Percentiles rank a stretch among this genome's conserved stretches.
These are phyloP conservation scores for Lathyrus aphaca DNA, from an alignment of 306 rosid species.

Conservation along the genomic window DNA sequence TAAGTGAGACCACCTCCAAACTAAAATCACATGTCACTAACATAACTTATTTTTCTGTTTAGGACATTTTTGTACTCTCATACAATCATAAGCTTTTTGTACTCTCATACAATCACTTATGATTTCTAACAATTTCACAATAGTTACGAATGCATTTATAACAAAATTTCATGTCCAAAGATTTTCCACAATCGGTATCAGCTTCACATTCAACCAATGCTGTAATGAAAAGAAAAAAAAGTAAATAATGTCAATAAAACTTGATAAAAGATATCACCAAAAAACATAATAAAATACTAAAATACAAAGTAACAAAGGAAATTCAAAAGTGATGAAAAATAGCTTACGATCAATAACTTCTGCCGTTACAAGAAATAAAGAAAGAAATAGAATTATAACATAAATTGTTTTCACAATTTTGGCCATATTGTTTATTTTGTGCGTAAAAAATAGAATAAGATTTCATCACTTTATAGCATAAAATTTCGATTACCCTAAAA, in stretches of 20 bases:
- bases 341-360: neutral
- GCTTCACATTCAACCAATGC: neutral
- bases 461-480: neutral
- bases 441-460: neutral
- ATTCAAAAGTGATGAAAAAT: neutral
- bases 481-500: neutral
- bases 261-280: neutral
- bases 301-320: neutral
- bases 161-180: neutral
- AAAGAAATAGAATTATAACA: neutral
- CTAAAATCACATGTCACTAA: no score
- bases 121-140: neutral
- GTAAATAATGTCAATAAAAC: neutral
- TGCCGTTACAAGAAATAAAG: neutral
- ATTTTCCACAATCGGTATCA: neutral
- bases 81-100: no score
- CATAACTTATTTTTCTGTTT: no score
- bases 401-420: neutral
- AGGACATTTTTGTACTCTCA: no score
- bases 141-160: neutral
- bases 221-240: neutral
- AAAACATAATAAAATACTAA: no score
- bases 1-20: no score
- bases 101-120: neutral
- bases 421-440: neutral